Evolutionary conservation across 83 land plant species (phyloP), one percentile per base, ranked within the genome.

Genomic region (Picea abies): DNA sequence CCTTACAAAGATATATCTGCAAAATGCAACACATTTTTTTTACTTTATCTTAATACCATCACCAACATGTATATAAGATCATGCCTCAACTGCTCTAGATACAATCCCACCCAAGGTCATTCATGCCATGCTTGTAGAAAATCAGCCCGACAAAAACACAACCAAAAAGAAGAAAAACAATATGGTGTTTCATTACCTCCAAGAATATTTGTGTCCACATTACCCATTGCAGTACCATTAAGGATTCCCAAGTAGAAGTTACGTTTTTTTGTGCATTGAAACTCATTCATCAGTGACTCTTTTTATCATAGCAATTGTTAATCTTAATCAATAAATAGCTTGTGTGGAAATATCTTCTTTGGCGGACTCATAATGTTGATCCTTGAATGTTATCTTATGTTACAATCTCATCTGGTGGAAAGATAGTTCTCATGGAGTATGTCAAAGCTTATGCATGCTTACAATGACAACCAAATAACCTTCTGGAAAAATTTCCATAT

Each of bases 241-340:
- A 92, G 85, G 78, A 90, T 86, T 9, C 92, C 95, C 87, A 90
- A 84, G 87, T 92, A 92, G 37, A 86, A 92, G 82, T 83, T 90
- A 72, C 91, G 11, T 81, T 83, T 22, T 25, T 11, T 92, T 92
- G 89, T 15, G 63, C 65, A 19, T n/a, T 72, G 23, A 17, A 8
- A 72, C 20, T 20, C 49, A 44, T 44, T 44, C 8, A 44, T 5
- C 49, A 44, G 1, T 44, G 0, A 37, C 0, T 0, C 7, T 44
- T 44, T 44, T 44, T 44, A 44, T 44, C 49, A 44, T 44, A 44
- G 49, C 49, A 44, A 44, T 44, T 6, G 8, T 44, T 44, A 44
- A 35, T 9, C 49, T 44, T 44, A 44, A 44, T 44, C 8, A 5
- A 6, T 44, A 44, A 44, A 5, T 0, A 44, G 49, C 49, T 44